Conservation (phyloP, 441 rosid genomes). For the Raphanus hybrid region DNA sequence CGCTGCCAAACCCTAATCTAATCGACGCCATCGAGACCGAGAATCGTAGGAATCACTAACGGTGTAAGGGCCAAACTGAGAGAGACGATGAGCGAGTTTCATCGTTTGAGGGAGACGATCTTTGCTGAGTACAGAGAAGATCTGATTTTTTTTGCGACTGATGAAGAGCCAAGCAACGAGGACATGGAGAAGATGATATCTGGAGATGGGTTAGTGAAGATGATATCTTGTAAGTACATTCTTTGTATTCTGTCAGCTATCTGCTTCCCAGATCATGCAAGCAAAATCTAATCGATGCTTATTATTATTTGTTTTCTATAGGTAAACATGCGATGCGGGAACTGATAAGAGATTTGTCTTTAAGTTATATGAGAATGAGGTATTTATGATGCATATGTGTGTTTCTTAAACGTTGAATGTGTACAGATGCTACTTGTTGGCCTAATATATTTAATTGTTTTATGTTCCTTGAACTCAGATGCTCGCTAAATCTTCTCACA, state of each 20-base stretch:
- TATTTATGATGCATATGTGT: conserved; percentile 29
- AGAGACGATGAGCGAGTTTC: conserved; percentile 68
- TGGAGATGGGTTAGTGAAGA: no score
- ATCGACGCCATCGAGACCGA: conserved; percentile 63
- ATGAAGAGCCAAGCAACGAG: conserved; percentile 69
- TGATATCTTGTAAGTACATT: no score
- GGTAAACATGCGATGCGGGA: conserved; percentile 79
- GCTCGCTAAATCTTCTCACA: conserved; percentile 79
- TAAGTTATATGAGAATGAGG: conserved; percentile 96
- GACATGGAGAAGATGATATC: conserved; percentile 52
- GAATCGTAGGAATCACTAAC: conserved; percentile 51
- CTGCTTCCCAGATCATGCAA: conserved; percentile 57
- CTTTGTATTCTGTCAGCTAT: no score
- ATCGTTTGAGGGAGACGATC: conserved; percentile 61
- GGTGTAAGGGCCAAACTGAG: conserved; percentile 63
- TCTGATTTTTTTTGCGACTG: conserved; percentile 61
- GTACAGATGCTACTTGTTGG: conserved; percentile 10
- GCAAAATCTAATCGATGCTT: conserved; percentile 21
- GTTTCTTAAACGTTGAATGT: not conserved
- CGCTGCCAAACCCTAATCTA: conserved; percentile 48
- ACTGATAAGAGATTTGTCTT: conserved; percentile 65
- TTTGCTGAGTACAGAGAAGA: conserved; percentile 65
- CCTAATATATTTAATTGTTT: not conserved
- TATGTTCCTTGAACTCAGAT: conserved; percentile 52
- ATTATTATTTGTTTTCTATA: conserved; percentile 25